phyloP scores from a whole-genome alignment of 1,284 basidiomycete species.

The Austroboletus novae-zelandiae region DNA sequence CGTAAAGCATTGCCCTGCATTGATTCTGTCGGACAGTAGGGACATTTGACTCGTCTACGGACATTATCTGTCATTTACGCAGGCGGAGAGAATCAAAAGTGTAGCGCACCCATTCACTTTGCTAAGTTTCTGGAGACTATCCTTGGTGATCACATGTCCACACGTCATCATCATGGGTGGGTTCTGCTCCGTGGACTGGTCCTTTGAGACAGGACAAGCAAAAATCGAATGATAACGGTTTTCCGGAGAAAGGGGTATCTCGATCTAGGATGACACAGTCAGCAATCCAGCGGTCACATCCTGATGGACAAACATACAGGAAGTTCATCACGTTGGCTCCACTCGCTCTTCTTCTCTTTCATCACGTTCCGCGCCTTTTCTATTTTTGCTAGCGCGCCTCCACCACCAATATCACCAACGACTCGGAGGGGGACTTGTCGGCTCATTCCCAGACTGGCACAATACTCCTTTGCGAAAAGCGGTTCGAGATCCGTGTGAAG shows the following conservation, averaged over 20 bases:
- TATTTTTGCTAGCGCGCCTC: slow-evolving; percentile 84
- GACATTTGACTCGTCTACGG: slow-evolving; percentile 79
- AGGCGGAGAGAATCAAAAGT: not conserved
- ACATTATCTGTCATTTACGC: slow-evolving; percentile 1
- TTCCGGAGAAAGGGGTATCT: slow-evolving; percentile 84
- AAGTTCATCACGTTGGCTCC: slow-evolving; percentile 87
- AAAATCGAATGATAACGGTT: slow-evolving; percentile 97
- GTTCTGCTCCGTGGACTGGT: slow-evolving; percentile 90
- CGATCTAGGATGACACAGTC: slow-evolving; percentile 62
- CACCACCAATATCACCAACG: slow-evolving; percentile 87
- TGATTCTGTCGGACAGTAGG: slow-evolving; percentile 85
- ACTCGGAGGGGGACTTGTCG: slow-evolving; percentile 85
- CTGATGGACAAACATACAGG: slow-evolving; percentile 51
- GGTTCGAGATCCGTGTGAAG: slow-evolving; percentile 76
- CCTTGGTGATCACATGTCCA: slow-evolving; percentile 91
- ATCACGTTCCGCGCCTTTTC: slow-evolving; percentile 92
- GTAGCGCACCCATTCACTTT: slow-evolving; percentile 80
- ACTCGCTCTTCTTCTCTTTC: slow-evolving; percentile 88
- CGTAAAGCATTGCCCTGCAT: slow-evolving; percentile 55
- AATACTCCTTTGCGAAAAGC: slow-evolving; percentile 87
- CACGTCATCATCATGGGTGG: slow-evolving; percentile 98
- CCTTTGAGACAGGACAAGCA: slow-evolving; percentile 96
- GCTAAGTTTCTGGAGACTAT: slow-evolving; percentile 82
- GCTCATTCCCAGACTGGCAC: slow-evolving; percentile 83
- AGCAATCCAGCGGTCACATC: slow-evolving; percentile 3